These are phyloP conservation scores for Fusarium torreyae DNA, from an alignment of 2,329 filamentous ascomycete species.

Conservation along the genomic window DNA sequence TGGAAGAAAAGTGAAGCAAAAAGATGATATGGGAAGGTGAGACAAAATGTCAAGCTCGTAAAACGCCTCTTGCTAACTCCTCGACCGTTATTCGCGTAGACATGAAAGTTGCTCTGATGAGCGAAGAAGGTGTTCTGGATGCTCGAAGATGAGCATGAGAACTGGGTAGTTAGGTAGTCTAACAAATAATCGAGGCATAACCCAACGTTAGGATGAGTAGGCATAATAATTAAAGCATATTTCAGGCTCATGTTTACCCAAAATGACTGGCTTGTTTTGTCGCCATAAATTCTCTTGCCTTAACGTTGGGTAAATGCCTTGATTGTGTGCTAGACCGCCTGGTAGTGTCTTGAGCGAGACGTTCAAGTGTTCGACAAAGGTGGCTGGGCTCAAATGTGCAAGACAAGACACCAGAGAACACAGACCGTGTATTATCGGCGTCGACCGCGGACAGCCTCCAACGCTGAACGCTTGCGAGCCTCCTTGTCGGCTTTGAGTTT, in stretches of 20 bases:
- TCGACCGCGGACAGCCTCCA: conserved; percentile 56
- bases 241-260: no score
- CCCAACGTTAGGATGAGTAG: no score
- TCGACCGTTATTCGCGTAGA: conserved; percentile 39
- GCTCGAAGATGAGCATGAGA: not conserved
- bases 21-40: conserved; percentile 2
- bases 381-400: not conserved
- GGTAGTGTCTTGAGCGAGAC: not conserved
- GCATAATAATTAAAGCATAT: no score
- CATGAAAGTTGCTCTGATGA: conserved; percentile 16
- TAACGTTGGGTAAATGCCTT: no score
- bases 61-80: conserved; percentile 42
- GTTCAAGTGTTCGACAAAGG: not conserved
- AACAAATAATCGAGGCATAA: no score
- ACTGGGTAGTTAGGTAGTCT: not conserved
- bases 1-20: conserved; percentile 22
- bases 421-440: conserved; percentile 44
- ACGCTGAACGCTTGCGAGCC: conserved; percentile 63
- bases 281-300: no score
- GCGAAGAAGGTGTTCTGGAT: not conserved
- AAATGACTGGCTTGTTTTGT: no score
- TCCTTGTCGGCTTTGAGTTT: conserved; percentile 74
- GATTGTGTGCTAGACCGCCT: no score
- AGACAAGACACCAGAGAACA: not conserved
- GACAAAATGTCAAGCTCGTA: conserved; percentile 26